A percentile compares a stretch with the other conserved stretches of the same genome.
Conservation (phyloP, 805 yeast genomes). For the Candida piceae region DNA sequence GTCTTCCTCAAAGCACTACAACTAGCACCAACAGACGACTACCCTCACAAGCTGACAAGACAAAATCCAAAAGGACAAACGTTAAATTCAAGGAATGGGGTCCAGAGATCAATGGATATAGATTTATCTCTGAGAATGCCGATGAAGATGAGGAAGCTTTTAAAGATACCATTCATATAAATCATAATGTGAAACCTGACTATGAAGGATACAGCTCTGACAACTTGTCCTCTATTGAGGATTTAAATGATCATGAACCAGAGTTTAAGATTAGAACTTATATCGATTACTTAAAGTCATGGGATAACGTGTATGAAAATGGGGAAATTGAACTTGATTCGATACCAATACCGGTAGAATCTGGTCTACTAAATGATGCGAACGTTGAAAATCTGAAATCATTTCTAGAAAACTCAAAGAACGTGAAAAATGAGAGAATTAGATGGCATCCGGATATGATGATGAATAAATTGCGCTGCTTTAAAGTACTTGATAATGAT, state of each 20-base stretch:
- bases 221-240: conserved; percentile 1
- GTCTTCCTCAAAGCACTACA: too few relatives aligned
- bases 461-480: conserved; percentile 22
- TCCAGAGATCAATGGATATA: conserved; percentile 36
- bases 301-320: conserved; percentile 19
- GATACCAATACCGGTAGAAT: conserved; percentile 19
- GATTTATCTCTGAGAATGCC: conserved; percentile 33
- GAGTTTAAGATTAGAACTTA: conserved; percentile 8
- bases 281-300: conserved; percentile 21
- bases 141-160: conserved; percentile 4
- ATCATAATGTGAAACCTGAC: conserved; percentile 10
- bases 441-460: conserved; percentile 73
- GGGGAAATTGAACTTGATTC: conserved; percentile 1
- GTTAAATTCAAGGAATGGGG: too few relatives aligned
- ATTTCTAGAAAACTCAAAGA: conserved; percentile 14
- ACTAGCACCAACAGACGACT: too few relatives aligned
- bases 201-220: conserved; percentile 7
- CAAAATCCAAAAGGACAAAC: too few relatives aligned
- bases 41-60: too few relatives aligned
- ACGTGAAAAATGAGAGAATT: conserved; percentile 45
- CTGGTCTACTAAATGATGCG: conserved; percentile 12
- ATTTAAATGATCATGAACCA: too few relatives aligned
- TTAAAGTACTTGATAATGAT: conserved; percentile 1
- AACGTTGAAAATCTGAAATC: conserved; percentile 5
- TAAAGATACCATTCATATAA: conserved; percentile 8